Percentiles rank a stretch among this genome's conserved stretches.
Evolutionary conservation across 306 rosid genomes (phyloP).

Genomic region (Trifolium dubium): DNA sequence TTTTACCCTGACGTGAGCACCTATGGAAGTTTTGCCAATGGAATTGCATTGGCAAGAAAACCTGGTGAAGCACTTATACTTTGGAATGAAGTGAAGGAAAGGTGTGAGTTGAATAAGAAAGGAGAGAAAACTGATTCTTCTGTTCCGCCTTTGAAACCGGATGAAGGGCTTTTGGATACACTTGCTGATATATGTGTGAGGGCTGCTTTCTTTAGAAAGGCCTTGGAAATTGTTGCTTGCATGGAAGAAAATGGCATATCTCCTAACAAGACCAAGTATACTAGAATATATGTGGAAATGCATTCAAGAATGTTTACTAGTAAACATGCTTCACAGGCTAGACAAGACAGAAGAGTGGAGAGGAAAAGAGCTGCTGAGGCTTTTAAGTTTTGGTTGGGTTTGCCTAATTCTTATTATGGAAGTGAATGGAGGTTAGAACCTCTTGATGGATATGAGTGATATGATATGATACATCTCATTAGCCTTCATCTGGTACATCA

Average conservation of each 20-base stretch:
- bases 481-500: conserved; percentile 33
- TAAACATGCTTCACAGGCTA: conserved; percentile 93
- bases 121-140: conserved; percentile 51
- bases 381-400: conserved; percentile 95
- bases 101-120: conserved; percentile 55
- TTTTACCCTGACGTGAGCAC: conserved; percentile 79
- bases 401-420: conserved; percentile 95
- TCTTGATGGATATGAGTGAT: conserved; percentile 58
- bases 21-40: conserved; percentile 86
- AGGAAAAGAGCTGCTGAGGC: conserved; percentile 99
- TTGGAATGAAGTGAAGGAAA: conserved; percentile 95
- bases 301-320: conserved; percentile 98
- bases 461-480: conserved; percentile 43
- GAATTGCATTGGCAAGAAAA: conserved; percentile 80
- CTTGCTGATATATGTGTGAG: conserved; percentile 94
- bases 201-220: conserved; percentile 92
- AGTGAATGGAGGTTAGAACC: conserved; percentile 94
- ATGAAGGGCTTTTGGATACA: conserved; percentile 88
- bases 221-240: conserved; percentile 95
- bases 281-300: conserved; percentile 96
- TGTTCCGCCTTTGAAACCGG: conserved; percentile 76
- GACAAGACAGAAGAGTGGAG: conserved; percentile 85
- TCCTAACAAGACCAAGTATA: conserved; percentile 91
- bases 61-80: conserved; percentile 96
- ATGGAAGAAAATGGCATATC: conserved; percentile 96